Evolutionary conservation across 2,329 filamentous ascomycete species (phyloP).

Genomic region (Trichoderma citrinoviride): DNA sequence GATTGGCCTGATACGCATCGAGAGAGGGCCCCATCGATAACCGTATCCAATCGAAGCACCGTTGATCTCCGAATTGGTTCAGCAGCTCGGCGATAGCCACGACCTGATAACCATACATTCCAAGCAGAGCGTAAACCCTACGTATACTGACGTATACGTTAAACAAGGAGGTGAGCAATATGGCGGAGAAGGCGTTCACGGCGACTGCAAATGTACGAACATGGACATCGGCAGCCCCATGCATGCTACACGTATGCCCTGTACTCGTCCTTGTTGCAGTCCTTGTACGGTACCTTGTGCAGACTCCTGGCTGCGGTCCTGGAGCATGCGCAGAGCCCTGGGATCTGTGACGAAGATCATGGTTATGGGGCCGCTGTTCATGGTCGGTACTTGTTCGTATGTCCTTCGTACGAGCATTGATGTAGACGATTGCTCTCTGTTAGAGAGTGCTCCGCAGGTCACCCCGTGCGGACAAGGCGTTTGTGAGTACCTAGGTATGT

Average conservation of each 20-base stretch:
- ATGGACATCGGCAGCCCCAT: background rate
- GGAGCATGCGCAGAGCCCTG: conserved; percentile 1
- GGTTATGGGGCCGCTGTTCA: background rate
- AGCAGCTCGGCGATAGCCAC: background rate
- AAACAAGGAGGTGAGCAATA: background rate
- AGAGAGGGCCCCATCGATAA: background rate
- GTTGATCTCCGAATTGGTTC: conserved; percentile 1
- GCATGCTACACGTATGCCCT: background rate
- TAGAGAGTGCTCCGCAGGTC: background rate
- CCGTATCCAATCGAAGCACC: background rate
- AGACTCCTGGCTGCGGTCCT: background rate
- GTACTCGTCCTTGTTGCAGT: background rate
- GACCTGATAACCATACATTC: background rate
- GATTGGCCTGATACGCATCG: background rate
- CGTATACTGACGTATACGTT: background rate
- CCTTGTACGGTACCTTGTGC: background rate
- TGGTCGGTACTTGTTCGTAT: background rate
- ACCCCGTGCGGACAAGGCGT: background rate
- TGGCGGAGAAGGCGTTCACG: background rate
- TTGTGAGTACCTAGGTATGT: background rate
- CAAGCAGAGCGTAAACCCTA: background rate
- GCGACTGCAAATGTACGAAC: background rate
- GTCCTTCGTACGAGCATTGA: background rate
- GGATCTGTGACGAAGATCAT: conserved; percentile 21
- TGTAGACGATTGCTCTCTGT: background rate